Evolutionary conservation across 257 asterid species (phyloP).

Genomic region (Henckelia pumila): DNA sequence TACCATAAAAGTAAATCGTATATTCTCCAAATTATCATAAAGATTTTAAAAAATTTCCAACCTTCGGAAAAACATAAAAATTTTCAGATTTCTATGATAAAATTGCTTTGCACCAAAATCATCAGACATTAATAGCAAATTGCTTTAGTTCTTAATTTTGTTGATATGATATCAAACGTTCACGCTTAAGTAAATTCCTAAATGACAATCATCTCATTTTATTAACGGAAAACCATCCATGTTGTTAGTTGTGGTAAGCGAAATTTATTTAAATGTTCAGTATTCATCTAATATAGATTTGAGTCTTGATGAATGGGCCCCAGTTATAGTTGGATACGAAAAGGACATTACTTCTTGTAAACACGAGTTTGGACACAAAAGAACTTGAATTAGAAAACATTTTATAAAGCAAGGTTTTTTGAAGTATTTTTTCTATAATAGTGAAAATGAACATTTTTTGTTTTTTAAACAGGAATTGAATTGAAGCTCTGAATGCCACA

Average conservation of each 20-base stretch:
- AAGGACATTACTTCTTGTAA: neutral
- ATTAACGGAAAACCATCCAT: neutral
- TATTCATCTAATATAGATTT: neutral
- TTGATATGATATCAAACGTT: neutral
- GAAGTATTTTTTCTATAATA: neutral
- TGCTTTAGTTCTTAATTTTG: constrained; percentile 2
- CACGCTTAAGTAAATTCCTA: constrained; percentile 4
- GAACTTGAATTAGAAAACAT: too few species aligned
- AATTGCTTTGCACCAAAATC: constrained; percentile 18
- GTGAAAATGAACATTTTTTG: neutral
- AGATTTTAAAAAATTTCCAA: constrained; percentile 21
- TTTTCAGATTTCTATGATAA: neutral
- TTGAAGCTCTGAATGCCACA: neutral
- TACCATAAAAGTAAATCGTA: constrained; percentile 24
- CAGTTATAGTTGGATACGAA: neutral
- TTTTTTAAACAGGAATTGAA: neutral
- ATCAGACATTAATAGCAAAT: constrained; percentile 17
- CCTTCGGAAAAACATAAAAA: constrained; percentile 19
- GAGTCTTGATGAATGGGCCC: neutral
- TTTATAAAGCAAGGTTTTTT: neutral
- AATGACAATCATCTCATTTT: neutral
- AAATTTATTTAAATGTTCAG: neutral
- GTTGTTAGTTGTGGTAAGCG: neutral
- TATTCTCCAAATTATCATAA: neutral
- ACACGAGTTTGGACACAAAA: too few species aligned